These are phyloP conservation scores for Zymoseptoria ardabiliae DNA, from an alignment of 2,329 filamentous ascomycete species.

Conservation along the genomic window DNA sequence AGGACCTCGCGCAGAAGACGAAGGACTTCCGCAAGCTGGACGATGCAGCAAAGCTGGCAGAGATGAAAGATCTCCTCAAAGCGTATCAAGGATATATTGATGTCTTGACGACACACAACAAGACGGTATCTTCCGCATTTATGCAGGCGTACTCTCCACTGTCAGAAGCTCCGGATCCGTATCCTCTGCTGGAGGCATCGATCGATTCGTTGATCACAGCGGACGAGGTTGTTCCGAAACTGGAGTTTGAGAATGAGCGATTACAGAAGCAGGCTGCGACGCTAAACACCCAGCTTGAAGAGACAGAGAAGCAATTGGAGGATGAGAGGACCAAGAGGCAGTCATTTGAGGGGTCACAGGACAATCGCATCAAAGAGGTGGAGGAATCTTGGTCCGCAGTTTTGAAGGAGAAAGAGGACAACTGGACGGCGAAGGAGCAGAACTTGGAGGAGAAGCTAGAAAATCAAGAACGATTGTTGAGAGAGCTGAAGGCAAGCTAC, in stretches of 20 bases:
- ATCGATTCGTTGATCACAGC: conserved; percentile 88
- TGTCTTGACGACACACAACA: conserved; percentile 89
- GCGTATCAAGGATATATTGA: conserved; percentile 98
- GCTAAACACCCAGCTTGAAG: conserved; percentile 74
- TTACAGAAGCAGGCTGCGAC: conserved; percentile 71
- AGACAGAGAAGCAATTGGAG: conserved; percentile 72
- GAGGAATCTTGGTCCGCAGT: conserved; percentile 86
- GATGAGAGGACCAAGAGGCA: conserved; percentile 65
- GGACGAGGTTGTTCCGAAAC: conserved; percentile 83
- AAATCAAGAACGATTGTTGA: conserved; percentile 83
- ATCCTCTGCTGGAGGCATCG: conserved; percentile 89
- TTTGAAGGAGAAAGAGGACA: conserved; percentile 85
- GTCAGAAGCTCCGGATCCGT: conserved; percentile 93
- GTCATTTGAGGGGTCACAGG: conserved; percentile 68
- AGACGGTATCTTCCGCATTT: conserved; percentile 87
- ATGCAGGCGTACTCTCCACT: conserved; percentile 86
- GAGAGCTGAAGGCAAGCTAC: conserved; percentile 93
- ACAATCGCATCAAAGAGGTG: conserved; percentile 77
- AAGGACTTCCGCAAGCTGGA: conserved; percentile 96
- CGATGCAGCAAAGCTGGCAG: conserved; percentile 74
- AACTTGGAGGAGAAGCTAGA: conserved; percentile 87
- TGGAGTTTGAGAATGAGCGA: conserved; percentile 81
- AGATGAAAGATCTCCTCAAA: conserved; percentile 79
- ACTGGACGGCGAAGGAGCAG: conserved; percentile 92
- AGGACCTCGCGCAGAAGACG: conserved; percentile 97